Evolutionary conservation across 2,329 filamentous ascomycete species (phyloP), one percentile per base, ranked within the genome.

Genomic region (Endoconidiophora laricicola): DNA sequence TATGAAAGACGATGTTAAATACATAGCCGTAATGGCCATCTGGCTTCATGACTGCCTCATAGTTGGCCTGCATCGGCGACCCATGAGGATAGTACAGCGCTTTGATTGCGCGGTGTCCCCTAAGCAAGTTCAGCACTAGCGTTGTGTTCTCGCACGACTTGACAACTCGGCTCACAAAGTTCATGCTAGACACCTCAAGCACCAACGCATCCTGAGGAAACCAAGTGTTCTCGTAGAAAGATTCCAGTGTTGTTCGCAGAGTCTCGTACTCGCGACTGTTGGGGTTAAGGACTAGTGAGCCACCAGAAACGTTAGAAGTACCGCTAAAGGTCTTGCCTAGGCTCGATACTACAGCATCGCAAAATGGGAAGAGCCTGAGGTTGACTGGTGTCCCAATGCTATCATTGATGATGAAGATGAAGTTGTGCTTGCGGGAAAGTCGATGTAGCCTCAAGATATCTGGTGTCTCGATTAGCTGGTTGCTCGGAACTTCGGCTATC

Each of bases 291-390:
- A 70, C 64, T 16, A 66, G 56, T 46, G 67, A 69, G n/a, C 69
- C 74, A 33, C 63, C 73, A 63, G 78, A 69, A 44, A 72, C 69
- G 56, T 79, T 67, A 20, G 72, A 66, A 53, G 69, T 69, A 14
- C 76, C 76, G 53, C 63, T 74, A 57, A 80, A 78, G 1, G 67
- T 66, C 59, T 79, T 79, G n/a, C 73, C 78, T 14, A 78, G 62
- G 22, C 68, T 72, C 0, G 70, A 70, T 14, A 73, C 55, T 26
- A 79, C 54, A 0, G 75, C 58, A 55, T 79, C 73, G 1, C 69
- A 67, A 0, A 65, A 61, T 4, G 60, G 55, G 3, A 75, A 58
- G 33, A 79, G 59, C 57, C 78, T 70, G 52, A 74, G 58, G 56
- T 72, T 74, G 56, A 60, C 65, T 49, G 70, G 69, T 24, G 64